Evolutionary conservation across 2,329 filamentous ascomycete species (phyloP).

Genomic region (Cercospora sesami): DNA sequence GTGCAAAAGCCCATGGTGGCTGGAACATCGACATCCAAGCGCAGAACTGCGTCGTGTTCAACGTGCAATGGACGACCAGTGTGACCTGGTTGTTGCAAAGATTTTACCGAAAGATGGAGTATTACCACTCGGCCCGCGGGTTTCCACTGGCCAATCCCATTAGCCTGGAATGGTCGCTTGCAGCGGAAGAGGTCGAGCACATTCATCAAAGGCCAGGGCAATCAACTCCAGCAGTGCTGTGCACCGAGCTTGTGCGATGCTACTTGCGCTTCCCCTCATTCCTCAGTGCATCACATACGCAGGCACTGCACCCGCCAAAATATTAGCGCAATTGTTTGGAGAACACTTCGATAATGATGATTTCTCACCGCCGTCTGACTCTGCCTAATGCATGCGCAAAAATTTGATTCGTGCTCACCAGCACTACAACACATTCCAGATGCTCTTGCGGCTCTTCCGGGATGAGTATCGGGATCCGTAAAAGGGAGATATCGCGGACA

Average conservation of each 20-base stretch:
- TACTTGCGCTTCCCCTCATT: neutral
- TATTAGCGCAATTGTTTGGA: neutral
- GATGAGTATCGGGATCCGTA: neutral
- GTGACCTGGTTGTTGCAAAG: neutral
- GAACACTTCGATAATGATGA: neutral
- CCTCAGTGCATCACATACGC: neutral
- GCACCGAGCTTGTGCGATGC: constrained; percentile 1
- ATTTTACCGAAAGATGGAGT: neutral
- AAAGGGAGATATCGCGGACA: neutral
- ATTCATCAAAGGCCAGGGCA: neutral
- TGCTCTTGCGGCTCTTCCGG: neutral
- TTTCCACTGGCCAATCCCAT: neutral
- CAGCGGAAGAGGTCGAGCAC: neutral
- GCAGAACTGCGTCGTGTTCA: neutral
- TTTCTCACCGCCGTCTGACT: neutral
- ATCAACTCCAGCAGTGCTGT: neutral
- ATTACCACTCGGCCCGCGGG: neutral
- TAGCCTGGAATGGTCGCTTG: neutral
- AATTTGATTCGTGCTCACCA: neutral
- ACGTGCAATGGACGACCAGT: neutral
- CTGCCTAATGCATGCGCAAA: neutral
- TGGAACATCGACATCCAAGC: neutral
- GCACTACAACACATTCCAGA: neutral
- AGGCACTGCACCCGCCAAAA: neutral
- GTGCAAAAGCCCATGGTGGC: neutral